phyloP scores from a whole-genome alignment of 1,284 basidiomycete species.

The Violaceomyces palustris region DNA sequence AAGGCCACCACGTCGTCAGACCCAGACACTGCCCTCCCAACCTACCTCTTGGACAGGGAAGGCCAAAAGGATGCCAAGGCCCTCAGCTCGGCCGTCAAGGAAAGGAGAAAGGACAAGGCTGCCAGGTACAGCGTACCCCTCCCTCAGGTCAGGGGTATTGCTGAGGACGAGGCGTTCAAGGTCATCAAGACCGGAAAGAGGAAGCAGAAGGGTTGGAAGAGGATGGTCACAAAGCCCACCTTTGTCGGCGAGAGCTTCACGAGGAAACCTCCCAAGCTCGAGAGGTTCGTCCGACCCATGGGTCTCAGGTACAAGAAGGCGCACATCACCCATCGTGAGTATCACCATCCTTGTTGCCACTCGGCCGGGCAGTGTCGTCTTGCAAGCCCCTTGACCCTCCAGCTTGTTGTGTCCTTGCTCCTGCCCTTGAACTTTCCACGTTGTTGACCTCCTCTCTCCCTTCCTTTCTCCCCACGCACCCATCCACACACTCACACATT shows the following conservation, averaged over 20 bases:
- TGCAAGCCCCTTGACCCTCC: neutral
- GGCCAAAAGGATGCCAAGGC: constrained; percentile 97
- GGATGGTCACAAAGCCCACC: constrained; percentile 99
- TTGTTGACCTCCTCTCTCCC: neutral
- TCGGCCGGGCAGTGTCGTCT: too few species aligned
- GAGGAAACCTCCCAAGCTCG: constrained; percentile 97
- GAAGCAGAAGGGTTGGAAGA: constrained; percentile 96
- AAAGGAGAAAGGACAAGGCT: constrained; percentile 97
- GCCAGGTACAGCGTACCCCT: constrained; percentile 95
- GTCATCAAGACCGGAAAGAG: constrained; percentile 97
- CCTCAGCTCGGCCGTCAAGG: constrained; percentile 93
- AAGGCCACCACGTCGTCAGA: constrained; percentile 46
- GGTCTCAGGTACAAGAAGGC: constrained; percentile 96
- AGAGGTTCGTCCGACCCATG: constrained; percentile 96
- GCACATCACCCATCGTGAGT: constrained; percentile 94
- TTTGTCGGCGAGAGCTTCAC: constrained; percentile 98
- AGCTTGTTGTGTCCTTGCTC: neutral
- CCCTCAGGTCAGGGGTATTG: constrained; percentile 94
- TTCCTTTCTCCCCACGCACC: neutral
- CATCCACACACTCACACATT: neutral
- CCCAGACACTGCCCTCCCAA: constrained; percentile 53
- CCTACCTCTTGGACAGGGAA: constrained; percentile 93
- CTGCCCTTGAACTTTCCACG: too few species aligned
- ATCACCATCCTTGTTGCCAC: neutral
- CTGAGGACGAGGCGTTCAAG: constrained; percentile 99